Evolutionary conservation across 495 filamentous ascomycete species (phyloP), one percentile per base, ranked within the genome.

Genomic region (Xanthoparmelia taractica): DNA sequence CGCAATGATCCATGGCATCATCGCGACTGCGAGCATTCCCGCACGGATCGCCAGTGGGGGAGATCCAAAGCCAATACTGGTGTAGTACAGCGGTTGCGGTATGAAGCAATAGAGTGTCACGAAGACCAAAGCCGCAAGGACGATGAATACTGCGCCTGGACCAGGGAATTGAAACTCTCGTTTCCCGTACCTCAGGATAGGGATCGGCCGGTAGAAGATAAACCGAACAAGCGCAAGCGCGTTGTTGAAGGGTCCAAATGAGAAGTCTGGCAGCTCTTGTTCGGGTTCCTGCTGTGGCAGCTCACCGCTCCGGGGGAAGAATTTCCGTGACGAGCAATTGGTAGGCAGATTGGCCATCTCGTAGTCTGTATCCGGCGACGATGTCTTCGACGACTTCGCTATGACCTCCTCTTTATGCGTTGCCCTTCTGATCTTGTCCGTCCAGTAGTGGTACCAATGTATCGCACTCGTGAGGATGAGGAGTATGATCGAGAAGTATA

Each of bases 1-100:
- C 8, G 87, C 92, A 27, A 96, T 74, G 60, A 97, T 92, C 89
- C 92, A 97, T 8, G 93, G 93, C 29, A 93, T 87, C 88, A 96
- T 89, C 33, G 93, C 89, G 23, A 97, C 85, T 34, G 93, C 87
- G 36, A 96, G 83, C 93, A 97, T 97, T 48, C 93, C 93, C 18
- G 91, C 82, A 64, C 93, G 87, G 67, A 96, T 88, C 31, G 92
- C 91, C 31, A 97, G 71, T 11, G 93, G 93, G 47, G 93, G 93
- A 6, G 94, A 96, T 38, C 93, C 93, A 61, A 83, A 91, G 36
- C 76, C 77, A 66, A 95, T 93, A 70, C 86, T 89, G 70, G 88
- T 77, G 79, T 87, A 94, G 76, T 89, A 96, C 12, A 92, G 78
- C 4, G 91, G 91, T 65, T 92, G 90, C 52, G 88, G 89, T 31